phyloP scores from a whole-genome alignment of 192 early-diverging fungal genomes.

The Haplosporangium gracile region DNA sequence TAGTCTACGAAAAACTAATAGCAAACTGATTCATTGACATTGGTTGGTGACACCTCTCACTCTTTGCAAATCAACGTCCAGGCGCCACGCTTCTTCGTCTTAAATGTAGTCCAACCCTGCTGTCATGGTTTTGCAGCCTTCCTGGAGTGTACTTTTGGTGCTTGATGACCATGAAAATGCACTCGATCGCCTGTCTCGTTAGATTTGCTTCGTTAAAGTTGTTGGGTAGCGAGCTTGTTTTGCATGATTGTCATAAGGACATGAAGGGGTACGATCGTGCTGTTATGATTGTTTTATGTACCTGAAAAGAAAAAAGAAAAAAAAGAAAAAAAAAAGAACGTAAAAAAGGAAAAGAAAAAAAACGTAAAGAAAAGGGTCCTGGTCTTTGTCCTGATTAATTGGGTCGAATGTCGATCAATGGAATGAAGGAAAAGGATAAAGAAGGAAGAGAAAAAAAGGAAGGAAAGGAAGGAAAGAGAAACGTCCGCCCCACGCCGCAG shows the following conservation, averaged over 20 bases:
- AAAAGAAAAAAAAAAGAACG: slow-evolving; percentile 20
- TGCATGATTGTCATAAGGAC: slow-evolving; percentile 40
- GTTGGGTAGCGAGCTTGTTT: too few species aligned
- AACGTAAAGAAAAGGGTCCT: slow-evolving; percentile 20
- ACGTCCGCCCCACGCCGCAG: neutral
- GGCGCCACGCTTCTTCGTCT: neutral
- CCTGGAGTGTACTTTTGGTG: too few species aligned
- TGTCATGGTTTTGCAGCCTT: too few species aligned
- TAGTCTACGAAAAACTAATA: neutral
- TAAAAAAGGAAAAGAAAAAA: neutral
- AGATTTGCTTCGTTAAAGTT: too few species aligned
- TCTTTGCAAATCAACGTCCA: neutral
- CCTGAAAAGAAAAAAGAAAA: slow-evolving; percentile 13
- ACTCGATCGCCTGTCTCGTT: too few species aligned
- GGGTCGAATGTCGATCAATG: slow-evolving; percentile 21
- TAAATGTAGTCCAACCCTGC: too few species aligned
- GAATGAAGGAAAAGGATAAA: slow-evolving; percentile 28
- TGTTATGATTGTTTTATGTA: slow-evolving; percentile 13
- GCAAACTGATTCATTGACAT: neutral
- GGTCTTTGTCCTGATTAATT: neutral
- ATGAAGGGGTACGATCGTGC: slow-evolving; percentile 15
- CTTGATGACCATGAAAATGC: too few species aligned
- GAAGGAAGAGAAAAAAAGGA: slow-evolving; percentile 4
- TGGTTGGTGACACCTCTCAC: neutral
- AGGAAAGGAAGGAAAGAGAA: neutral